Base-by-base conservation (phyloP, 2,329 filamentous ascomycete species). In the Emydomyces testavorans region DNA sequence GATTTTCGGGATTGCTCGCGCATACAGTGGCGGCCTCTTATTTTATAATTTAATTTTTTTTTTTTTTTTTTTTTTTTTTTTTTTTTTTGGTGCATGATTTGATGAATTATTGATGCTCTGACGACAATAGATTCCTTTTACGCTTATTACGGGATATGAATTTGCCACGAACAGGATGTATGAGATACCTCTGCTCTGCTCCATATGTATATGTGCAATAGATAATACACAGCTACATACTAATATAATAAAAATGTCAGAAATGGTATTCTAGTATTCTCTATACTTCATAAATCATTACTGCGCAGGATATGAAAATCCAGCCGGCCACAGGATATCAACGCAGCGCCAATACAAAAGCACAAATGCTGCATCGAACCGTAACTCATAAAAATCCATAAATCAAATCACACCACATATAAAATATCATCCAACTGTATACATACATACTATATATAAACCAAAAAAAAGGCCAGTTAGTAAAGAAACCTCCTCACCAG, bases 401-500 rank as follows among this genome's bases (percentile, higher is more conserved):
- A 10, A 24, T 20, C 11, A 16, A 10, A 8, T n/a, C n/a, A n/a
- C n/a, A n/a, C n/a, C n/a, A n/a, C n/a, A n/a, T n/a, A n/a, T n/a
- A n/a, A n/a, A n/a, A n/a, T n/a, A n/a, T n/a, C n/a, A n/a, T n/a
- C n/a, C n/a, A n/a, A n/a, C n/a, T n/a, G n/a, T n/a, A 31, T 13
- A 32, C 6, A 20, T 29, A 4, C 16, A 21, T 5, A 20, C 13
- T 20, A 36, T 5, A 36, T 6, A 39, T 4, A 44, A 42, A 2
- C 15, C 6, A 6, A 6, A 16, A 21, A 18, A 20, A 15, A 8
- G 11, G n/a, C 6, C n/a, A 16, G 11, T 47, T 10, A 47, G 23
- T 47, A 40, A 15, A 47, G 45, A 13, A 40, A 18, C 28, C 18
- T 47, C 28, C 23, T 47, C 6, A 47, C 45, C 5, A 47, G 36